phyloP scores from a whole-genome alignment of 768 basidiomycete species.

The Mycena kentingensis region DNA sequence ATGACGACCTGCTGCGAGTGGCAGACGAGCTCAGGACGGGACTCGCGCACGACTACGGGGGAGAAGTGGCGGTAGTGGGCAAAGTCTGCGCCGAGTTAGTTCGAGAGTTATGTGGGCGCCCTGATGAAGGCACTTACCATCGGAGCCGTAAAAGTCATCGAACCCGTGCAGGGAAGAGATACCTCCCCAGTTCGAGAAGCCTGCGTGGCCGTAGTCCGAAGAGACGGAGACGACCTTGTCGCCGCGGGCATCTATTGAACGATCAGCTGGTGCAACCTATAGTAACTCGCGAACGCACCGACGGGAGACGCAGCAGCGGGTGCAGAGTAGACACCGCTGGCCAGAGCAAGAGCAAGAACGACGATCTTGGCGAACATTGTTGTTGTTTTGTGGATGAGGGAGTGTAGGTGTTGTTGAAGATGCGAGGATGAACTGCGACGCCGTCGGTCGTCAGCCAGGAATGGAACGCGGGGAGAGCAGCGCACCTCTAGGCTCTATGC shows the following conservation, averaged over 20 bases:
- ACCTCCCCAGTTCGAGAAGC: slow-evolving; percentile 41
- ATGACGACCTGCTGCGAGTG: slow-evolving; percentile 31
- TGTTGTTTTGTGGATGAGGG: background rate
- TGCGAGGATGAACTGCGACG: background rate
- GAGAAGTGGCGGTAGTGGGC: slow-evolving; percentile 29
- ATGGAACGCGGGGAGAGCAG: background rate
- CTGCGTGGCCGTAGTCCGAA: too few relatives aligned
- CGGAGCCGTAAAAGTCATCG: slow-evolving; percentile 41
- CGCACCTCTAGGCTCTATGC: too few relatives aligned
- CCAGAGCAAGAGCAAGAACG: slow-evolving; percentile 7
- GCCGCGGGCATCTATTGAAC: slow-evolving; percentile 13
- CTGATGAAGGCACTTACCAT: too few relatives aligned
- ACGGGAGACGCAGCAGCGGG: slow-evolving; percentile 5
- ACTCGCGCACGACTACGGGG: slow-evolving; percentile 28
- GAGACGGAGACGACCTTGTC: slow-evolving; percentile 19
- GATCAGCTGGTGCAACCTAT: background rate
- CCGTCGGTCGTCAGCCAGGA: background rate
- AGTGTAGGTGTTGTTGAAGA: background rate
- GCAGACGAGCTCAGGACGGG: slow-evolving; percentile 31
- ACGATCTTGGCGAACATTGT: slow-evolving; percentile 16
- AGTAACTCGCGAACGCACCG: slow-evolving; percentile 1
- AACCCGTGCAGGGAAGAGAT: slow-evolving; percentile 33
- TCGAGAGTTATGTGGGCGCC: too few relatives aligned
- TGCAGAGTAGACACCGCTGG: slow-evolving; percentile 6
- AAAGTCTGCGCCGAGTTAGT: too few relatives aligned